Evolutionary conservation across 306 rosid species (phyloP).

Genomic region (Medicago truncatula): MtrunA17r5.0-ANR NC_053046.1:31601501-31602000

Average conservation of each 20-base stretch:
- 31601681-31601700: constrained; percentile 17
- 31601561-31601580: background rate
- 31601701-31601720: background rate
- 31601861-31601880: constrained; percentile 95
- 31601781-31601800: constrained; percentile 77
- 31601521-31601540: background rate
- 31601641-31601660: constrained; percentile 94
- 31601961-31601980: background rate
- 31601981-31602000: background rate
- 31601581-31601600: constrained; percentile 72
- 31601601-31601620: constrained; percentile 88
- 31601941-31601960: constrained; percentile 74
- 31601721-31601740: background rate
- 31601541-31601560: background rate
- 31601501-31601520: background rate
- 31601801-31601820: constrained; percentile 92
- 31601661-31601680: constrained; percentile 90
- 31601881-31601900: constrained; percentile 94
- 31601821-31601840: constrained; percentile 95
- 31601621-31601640: constrained; percentile 89
- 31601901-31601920: constrained; percentile 92
- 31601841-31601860: constrained; percentile 80
- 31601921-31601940: constrained; percentile 98
- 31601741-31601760: background rate
- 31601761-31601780: constrained; percentile 3